These are phyloP conservation scores for Flaveria robusta DNA, from an alignment of 129 eudicot species.

Conservation along the genomic window DNA sequence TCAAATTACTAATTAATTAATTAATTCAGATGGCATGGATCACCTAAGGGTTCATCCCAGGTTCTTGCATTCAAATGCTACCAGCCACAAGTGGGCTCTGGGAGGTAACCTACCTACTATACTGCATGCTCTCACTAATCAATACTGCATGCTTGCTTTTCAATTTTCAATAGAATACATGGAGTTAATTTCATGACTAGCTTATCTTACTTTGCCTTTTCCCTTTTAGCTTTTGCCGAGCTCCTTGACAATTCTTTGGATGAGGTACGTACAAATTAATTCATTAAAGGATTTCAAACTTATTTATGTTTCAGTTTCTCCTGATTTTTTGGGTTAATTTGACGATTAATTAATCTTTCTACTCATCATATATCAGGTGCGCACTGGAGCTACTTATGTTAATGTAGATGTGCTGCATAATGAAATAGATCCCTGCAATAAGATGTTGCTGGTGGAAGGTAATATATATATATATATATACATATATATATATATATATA, in stretches of 20 bases:
- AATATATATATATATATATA: constrained; percentile 8
- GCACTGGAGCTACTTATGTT: constrained; percentile 74
- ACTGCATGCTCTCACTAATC: too few relatives aligned
- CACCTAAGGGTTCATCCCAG: constrained; percentile 72
- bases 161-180: too few relatives aligned
- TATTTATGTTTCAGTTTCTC: too few relatives aligned
- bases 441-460: constrained; percentile 71
- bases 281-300: too few relatives aligned
- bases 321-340: too few relatives aligned
- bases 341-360: too few relatives aligned
- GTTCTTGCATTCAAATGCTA: constrained; percentile 81
- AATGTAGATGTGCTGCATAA: constrained; percentile 55
- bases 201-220: constrained; percentile 1
- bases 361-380: constrained; percentile 31
- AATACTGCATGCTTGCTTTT: too few relatives aligned
- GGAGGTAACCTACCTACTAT: constrained; percentile 45
- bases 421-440: constrained; percentile 38
- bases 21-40: constrained; percentile 61
- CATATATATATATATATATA: constrained; percentile 9
- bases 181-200: not conserved
- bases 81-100: constrained; percentile 84
- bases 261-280: constrained; percentile 42
- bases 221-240: constrained; percentile 64
- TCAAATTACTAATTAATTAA: too few relatives aligned
- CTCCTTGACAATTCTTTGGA: constrained; percentile 80